Conservation (phyloP, 345 rosid species). For the Hypericum androsaemum region DNA sequence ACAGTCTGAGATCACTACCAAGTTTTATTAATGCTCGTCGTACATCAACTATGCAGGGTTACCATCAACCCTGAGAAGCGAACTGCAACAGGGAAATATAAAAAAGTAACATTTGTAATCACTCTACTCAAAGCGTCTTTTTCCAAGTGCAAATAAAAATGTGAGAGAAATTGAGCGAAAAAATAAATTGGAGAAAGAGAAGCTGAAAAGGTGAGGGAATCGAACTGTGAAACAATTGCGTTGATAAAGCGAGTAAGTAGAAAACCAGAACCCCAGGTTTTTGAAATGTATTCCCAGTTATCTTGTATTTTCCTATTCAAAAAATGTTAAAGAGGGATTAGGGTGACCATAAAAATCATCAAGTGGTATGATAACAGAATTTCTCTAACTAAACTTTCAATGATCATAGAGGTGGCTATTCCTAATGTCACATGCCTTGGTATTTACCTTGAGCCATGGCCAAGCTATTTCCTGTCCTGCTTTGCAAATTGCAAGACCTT, state of each 20-base stretch:
- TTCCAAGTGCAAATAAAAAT: too few relatives aligned
- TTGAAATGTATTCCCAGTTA: conserved; percentile 63
- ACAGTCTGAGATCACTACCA: too few relatives aligned
- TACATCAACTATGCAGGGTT: too few relatives aligned
- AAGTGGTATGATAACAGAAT: not conserved
- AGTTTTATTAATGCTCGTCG: too few relatives aligned
- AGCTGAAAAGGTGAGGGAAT: not conserved
- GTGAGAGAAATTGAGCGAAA: not conserved
- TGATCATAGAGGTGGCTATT: too few relatives aligned
- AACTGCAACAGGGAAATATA: conserved; percentile 43
- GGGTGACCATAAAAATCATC: too few relatives aligned
- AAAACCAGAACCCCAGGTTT: conserved; percentile 67
- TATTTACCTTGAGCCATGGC: conserved; percentile 85
- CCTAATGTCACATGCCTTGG: not conserved
- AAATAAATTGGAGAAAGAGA: not conserved
- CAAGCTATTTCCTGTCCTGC: conserved; percentile 95
- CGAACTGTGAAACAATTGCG: conserved; percentile 65
- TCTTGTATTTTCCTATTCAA: conserved; percentile 26
- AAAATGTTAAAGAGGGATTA: not conserved
- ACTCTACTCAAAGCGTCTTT: too few relatives aligned
- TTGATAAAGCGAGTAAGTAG: conserved; percentile 63
- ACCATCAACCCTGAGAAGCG: too few relatives aligned
- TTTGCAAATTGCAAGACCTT: conserved; percentile 54
- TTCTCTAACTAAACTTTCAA: too few relatives aligned
- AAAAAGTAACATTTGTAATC: not conserved